A percentile compares a stretch with the other conserved stretches of the same genome.
Conservation (phyloP, 306 rosid genomes). For the Quercus agrifolia region DNA sequence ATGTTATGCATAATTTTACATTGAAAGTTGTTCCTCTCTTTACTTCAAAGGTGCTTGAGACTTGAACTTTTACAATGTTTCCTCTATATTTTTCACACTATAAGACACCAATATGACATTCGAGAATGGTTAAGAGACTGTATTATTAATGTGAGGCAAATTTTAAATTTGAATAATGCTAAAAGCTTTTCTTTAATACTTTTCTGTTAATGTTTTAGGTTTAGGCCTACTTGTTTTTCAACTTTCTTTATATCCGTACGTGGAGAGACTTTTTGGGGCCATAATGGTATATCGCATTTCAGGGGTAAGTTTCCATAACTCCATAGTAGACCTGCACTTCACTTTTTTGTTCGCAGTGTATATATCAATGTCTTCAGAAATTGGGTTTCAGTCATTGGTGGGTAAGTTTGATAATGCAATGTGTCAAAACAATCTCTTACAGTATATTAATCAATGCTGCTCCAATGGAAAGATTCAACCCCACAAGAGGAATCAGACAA, state of each 20-base stretch:
- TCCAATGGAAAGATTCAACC: no score
- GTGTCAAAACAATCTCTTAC: no score
- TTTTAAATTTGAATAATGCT: neutral
- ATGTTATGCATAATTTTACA: neutral
- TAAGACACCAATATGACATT: no score
- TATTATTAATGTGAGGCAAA: neutral
- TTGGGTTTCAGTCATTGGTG: no score
- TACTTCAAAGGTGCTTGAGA: neutral
- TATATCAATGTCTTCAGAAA: no score
- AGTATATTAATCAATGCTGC: no score
- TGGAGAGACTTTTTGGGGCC: constrained; percentile 55
- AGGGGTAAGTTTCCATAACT: constrained; percentile 47
- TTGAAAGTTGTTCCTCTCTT: neutral
- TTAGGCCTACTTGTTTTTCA: constrained; percentile 55
- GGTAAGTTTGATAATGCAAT: no score
- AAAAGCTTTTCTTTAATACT: neutral
- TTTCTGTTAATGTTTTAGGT: constrained; percentile 36
- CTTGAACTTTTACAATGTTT: neutral
- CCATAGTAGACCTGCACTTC: neutral
- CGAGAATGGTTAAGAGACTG: no score
- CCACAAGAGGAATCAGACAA: no score
- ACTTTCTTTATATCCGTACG: constrained; percentile 37
- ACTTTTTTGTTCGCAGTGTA: neutral
- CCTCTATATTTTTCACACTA: neutral
- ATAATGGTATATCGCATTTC: constrained; percentile 34